Evolutionary conservation across 306 rosid genomes (phyloP).

Genomic region (Fragaria vesca): DNA sequence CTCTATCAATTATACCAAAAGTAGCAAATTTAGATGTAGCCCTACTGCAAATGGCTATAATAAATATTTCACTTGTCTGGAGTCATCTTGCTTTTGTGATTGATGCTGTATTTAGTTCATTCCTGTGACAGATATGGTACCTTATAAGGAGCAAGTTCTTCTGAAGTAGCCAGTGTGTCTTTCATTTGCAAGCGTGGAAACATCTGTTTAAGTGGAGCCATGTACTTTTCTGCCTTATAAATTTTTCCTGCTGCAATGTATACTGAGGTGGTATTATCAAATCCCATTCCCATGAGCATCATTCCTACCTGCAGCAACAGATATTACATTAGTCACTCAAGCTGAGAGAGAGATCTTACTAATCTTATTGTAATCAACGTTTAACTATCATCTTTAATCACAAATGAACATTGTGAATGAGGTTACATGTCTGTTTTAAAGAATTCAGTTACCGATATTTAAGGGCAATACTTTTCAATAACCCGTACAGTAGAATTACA

Average conservation of each 20-base stretch:
- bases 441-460: not conserved
- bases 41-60: conserved; percentile 12
- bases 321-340: conserved; percentile 13
- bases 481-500: not conserved
- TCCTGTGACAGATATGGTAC: conserved; percentile 39
- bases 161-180: conserved; percentile 67
- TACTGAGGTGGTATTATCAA: conserved; percentile 78
- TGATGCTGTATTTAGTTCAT: not conserved
- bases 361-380: not conserved
- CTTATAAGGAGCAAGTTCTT: conserved; percentile 84
- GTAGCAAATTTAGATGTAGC: conserved; percentile 34
- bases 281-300: conserved; percentile 99
- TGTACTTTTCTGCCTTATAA: conserved; percentile 75
- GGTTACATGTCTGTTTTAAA: not conserved
- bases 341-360: not conserved
- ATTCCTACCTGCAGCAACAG: conserved; percentile 71
- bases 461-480: not conserved
- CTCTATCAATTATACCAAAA: conserved; percentile 15
- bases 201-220: conserved; percentile 94
- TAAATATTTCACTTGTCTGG: conserved; percentile 14
- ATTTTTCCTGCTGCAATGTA: conserved; percentile 92
- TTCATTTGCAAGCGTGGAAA: conserved; percentile 91
- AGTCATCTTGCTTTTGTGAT: conserved; percentile 24
- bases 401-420: not conserved
- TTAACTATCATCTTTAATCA: not conserved